These are phyloP conservation scores for Amphicarpaea edgeworthii DNA, from an alignment of 306 rosid species.

Conservation along the genomic window DNA sequence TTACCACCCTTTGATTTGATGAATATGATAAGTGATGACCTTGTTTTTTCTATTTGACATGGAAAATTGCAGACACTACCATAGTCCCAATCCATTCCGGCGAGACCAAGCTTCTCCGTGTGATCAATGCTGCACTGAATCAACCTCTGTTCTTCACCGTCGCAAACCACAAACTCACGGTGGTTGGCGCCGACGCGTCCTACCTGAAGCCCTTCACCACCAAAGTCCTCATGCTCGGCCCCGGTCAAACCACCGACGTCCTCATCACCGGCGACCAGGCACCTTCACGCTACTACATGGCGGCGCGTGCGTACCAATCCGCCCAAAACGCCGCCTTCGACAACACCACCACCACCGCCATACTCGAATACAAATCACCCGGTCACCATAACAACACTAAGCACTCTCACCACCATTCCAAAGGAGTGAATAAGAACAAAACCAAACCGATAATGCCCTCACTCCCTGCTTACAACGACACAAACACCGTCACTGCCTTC, in stretches of 20 bases:
- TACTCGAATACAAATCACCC: conserved; percentile 69
- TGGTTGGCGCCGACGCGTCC: conserved; percentile 91
- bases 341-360: conserved; percentile 94
- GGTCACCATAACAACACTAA: conserved; percentile 17
- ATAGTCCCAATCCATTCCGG: conserved; percentile 68
- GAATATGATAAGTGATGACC: no score
- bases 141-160: conserved; percentile 78
- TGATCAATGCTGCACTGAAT: conserved; percentile 82
- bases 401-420: conserved; percentile 40
- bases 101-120: conserved; percentile 77
- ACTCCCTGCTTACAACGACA: conserved; percentile 86
- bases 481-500: conserved; percentile 76
- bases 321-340: conserved; percentile 80
- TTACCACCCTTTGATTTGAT: neutral
- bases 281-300: conserved; percentile 74
- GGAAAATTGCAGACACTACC: conserved; percentile 68
- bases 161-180: conserved; percentile 83
- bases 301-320: conserved; percentile 78
- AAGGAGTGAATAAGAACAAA: conserved; percentile 32
- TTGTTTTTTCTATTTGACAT: neutral
- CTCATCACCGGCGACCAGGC: conserved; percentile 76
- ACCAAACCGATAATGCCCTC: conserved; percentile 62
- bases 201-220: conserved; percentile 88
- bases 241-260: conserved; percentile 97
- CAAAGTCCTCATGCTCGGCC: conserved; percentile 80